Evolutionary conservation across 495 filamentous ascomycete genomes (phyloP), one percentile per base, ranked within the genome.

Genomic region (Tetracladium setigerum): DNA sequence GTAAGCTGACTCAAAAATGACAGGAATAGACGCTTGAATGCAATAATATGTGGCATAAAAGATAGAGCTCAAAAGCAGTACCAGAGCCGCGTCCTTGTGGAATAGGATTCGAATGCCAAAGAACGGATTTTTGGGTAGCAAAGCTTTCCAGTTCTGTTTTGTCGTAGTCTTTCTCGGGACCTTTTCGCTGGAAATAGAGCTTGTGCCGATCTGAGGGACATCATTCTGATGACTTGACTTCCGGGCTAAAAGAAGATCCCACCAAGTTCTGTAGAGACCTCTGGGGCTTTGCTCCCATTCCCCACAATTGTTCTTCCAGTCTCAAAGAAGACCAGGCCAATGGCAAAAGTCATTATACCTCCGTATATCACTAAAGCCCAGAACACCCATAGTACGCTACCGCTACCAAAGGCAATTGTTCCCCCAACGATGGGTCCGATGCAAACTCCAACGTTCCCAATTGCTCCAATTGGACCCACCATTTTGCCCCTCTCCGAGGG

Each of bases 1-100:
- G 55, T 87, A 88, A 1, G 81, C 73, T 1, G 70, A 58, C 1
- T 66, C 58, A 45, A 86, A 81, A 8, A 44, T 5, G 5, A 24
- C 14, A 2, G 44, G 42, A 4, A 48, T 10, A 2, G 44, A 47
- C 5, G 44, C 44, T 8, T 40, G 32, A 5, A 46, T 13, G 36
- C 49, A 52, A 19, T 32, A 38, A 14, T 19, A 40, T 2, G 18
- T 40, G 33, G 39, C 46, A 34, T 52, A 52, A 24, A 39, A 40
- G 13, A 46, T 32, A 11, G 41, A 17, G 12, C 15, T 11, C n/a
- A 27, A 13, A 14, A 39, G 5, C 12, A 62, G 45, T 5, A 40
- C 33, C 7, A 37, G 3, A 5, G 41, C 42, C 2, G 19, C 39
- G 22, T 52, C 36, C 15, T 39, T 38, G 12, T 12, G 16, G 10